Evolutionary conservation across 371 early-diverging fungal genomes (phyloP).

Genomic region (Haplosporangium sp.): DNA sequence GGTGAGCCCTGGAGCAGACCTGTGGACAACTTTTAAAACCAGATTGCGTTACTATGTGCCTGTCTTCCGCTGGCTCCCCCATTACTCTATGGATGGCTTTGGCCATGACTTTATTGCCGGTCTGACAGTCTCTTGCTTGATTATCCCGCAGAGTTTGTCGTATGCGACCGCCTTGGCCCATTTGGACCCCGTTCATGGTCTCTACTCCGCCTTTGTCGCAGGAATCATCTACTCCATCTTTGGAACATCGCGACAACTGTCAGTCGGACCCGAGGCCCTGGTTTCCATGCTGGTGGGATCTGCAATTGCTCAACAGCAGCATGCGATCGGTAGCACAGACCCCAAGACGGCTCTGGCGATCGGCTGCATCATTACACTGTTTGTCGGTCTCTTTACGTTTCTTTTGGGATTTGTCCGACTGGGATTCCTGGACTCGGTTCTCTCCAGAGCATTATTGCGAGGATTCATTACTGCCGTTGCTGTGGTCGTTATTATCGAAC

Average conservation of each 20-base stretch:
- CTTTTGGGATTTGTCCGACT: constrained; percentile 91
- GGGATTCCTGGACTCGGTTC: constrained; percentile 94
- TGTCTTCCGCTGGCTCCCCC: constrained; percentile 87
- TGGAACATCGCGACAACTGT: constrained; percentile 94
- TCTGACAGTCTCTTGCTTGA: constrained; percentile 85
- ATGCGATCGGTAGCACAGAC: constrained; percentile 57
- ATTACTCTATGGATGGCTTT: constrained; percentile 65
- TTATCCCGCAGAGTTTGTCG: constrained; percentile 90
- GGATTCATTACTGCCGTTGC: constrained; percentile 96
- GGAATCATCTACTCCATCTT: constrained; percentile 89
- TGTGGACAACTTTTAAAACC: constrained; percentile 59
- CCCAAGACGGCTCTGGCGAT: constrained; percentile 67
- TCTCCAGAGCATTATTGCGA: constrained; percentile 89
- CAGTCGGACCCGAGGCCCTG: constrained; percentile 94
- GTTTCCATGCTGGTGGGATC: constrained; percentile 90
- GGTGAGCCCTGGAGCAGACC: constrained; percentile 40
- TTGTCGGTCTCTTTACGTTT: constrained; percentile 92
- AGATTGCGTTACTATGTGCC: constrained; percentile 92
- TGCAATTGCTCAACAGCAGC: constrained; percentile 68
- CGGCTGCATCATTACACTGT: constrained; percentile 80
- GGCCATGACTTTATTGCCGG: constrained; percentile 85
- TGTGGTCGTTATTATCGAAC: constrained; percentile 88
- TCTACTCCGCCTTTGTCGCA: constrained; percentile 87
- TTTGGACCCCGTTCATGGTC: constrained; percentile 87
- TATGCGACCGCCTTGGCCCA: constrained; percentile 89